Evolutionary conservation across 169 alveolate species (phyloP).

Genomic region (Fabrea salina): DNA sequence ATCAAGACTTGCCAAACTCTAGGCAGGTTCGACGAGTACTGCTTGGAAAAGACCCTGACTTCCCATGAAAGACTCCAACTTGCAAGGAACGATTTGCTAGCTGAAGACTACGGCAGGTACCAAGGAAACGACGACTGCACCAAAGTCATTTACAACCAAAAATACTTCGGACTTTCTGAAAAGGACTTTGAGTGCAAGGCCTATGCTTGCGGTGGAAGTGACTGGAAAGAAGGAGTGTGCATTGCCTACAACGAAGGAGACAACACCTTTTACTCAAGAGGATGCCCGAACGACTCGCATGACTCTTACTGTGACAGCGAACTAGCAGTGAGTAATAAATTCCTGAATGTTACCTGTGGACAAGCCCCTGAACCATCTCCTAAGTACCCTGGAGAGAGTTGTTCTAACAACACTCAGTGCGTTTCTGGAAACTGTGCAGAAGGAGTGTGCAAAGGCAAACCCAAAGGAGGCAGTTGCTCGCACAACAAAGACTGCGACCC

Average conservation of each 20-base stretch:
- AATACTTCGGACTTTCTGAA: background rate
- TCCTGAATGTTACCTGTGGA: background rate
- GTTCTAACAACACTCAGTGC: background rate
- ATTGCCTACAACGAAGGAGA: background rate
- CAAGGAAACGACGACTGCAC: conserved; percentile 16
- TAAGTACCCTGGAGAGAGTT: conserved; percentile 21
- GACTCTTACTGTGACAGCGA: background rate
- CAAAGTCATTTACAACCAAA: background rate
- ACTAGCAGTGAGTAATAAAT: background rate
- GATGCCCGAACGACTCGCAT: no score
- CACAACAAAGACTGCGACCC: background rate
- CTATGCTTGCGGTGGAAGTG: background rate
- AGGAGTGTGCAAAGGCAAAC: background rate
- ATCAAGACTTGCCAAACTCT: conserved; percentile 10
- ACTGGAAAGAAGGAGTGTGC: background rate
- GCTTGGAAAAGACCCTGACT: background rate
- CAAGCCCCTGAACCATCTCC: background rate
- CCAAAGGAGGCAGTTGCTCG: background rate
- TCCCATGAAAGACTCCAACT: background rate
- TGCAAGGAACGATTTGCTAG: background rate
- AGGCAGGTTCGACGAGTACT: background rate
- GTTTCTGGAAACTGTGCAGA: background rate
- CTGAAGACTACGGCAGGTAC: conserved; percentile 5
- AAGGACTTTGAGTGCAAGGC: background rate
- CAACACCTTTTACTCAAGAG: background rate